Evolutionary conservation across 2,329 filamentous ascomycete species (phyloP).

Genomic region (Botryotinia calthae): DNA sequence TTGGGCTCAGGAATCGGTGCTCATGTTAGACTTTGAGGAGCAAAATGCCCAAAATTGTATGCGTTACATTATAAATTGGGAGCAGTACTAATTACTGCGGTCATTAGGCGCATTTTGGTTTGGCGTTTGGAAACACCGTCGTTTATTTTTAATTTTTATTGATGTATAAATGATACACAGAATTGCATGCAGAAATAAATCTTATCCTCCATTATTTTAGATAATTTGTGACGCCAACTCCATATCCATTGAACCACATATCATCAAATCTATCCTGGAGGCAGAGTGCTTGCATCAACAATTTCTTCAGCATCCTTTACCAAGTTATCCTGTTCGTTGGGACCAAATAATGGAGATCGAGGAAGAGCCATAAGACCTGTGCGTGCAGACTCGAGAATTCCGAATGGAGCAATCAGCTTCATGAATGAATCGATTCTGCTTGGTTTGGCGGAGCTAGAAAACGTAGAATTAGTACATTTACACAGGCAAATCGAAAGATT

Average conservation of each 20-base stretch:
- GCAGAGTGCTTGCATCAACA: conserved; percentile 90
- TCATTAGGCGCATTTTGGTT: background rate
- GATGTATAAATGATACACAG: conserved; percentile 20
- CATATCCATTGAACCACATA: conserved; percentile 26
- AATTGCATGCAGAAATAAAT: conserved; percentile 22
- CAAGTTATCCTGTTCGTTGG: conserved; percentile 61
- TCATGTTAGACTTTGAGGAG: conserved; percentile 50
- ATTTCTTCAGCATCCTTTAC: conserved; percentile 89
- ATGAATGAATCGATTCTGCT: conserved; percentile 94
- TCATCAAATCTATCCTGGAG: conserved; percentile 66
- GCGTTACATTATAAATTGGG: background rate
- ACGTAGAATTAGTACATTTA: conserved; percentile 23
- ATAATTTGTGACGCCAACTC: conserved; percentile 28
- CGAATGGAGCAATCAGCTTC: conserved; percentile 91
- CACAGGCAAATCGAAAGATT: background rate
- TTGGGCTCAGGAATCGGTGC: conserved; percentile 68
- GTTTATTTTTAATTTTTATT: conserved; percentile 2
- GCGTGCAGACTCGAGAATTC: conserved; percentile 91
- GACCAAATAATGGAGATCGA: conserved; percentile 79
- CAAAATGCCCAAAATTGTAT: background rate
- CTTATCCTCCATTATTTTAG: conserved; percentile 24
- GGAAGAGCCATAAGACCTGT: conserved; percentile 97
- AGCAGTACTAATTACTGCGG: background rate
- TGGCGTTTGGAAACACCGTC: conserved; percentile 11
- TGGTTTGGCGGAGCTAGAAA: conserved; percentile 72